Evolutionary conservation across 768 basidiomycete species (phyloP).

Genomic region (Russula sp.): DNA sequence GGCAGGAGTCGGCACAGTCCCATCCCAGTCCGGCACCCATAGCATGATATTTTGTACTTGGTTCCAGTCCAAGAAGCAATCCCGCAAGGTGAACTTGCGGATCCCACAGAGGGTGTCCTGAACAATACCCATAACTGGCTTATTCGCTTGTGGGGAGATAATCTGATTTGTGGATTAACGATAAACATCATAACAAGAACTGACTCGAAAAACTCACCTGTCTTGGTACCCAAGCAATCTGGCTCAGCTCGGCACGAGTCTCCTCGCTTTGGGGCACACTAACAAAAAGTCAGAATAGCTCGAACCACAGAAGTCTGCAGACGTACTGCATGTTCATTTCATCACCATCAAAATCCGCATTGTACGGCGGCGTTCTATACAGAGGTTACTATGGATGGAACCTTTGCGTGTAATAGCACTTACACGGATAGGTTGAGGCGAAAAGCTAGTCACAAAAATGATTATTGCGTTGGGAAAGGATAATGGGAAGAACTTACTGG

Average conservation of each 20-base stretch:
- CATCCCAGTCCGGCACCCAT: slow-evolving; percentile 99
- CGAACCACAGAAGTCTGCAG: not conserved
- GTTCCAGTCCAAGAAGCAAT: slow-evolving; percentile 93
- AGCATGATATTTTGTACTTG: slow-evolving; percentile 96
- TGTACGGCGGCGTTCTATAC: slow-evolving; percentile 88
- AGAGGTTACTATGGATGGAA: slow-evolving; percentile 34
- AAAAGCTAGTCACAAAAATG: slow-evolving; percentile 60
- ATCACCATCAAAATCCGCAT: slow-evolving; percentile 99
- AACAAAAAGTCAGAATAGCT: slow-evolving; percentile 19
- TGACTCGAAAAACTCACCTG: slow-evolving; percentile 53
- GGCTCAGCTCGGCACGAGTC: slow-evolving; percentile 94
- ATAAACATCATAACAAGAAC: not conserved
- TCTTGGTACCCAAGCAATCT: slow-evolving; percentile 97
- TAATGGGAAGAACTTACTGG: slow-evolving; percentile 58
- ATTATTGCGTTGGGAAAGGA: not conserved
- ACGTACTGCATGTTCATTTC: slow-evolving; percentile 99
- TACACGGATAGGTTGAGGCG: slow-evolving; percentile 97
- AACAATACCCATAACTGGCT: slow-evolving; percentile 99
- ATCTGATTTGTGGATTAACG: slow-evolving; percentile 53
- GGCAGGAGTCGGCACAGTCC: slow-evolving; percentile 84
- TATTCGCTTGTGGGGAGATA: slow-evolving; percentile 98
- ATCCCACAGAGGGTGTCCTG: slow-evolving; percentile 98
- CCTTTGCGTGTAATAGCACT: slow-evolving; percentile 39
- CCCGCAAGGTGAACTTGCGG: slow-evolving; percentile 94
- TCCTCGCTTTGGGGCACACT: slow-evolving; percentile 98